phyloP scores from a whole-genome alignment of 1,139 yeast genomes.

The Yamadazyma dushanensis region DNA sequence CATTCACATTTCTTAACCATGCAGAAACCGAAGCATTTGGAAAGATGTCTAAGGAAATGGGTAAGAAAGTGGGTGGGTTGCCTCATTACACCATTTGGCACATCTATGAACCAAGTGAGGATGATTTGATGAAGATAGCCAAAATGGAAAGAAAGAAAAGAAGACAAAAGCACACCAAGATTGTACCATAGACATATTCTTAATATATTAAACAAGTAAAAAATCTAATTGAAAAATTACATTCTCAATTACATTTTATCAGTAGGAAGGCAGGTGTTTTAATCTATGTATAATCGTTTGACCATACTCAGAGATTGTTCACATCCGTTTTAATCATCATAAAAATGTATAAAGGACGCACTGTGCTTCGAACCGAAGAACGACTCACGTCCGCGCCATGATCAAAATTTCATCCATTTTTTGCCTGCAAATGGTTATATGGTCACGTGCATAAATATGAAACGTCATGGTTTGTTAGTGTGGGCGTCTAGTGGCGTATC shows the following conservation, averaged over 20 bases:
- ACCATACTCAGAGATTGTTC: constrained; percentile 54
- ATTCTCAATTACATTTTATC: constrained; percentile 20
- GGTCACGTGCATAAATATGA: too few relatives aligned
- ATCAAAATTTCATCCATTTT: constrained; percentile 13
- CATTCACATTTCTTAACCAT: constrained; percentile 83
- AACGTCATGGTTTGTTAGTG: too few relatives aligned
- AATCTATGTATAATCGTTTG: constrained; percentile 46
- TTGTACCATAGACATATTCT: constrained; percentile 13
- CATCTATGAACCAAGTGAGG: constrained; percentile 87
- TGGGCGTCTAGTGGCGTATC: too few relatives aligned
- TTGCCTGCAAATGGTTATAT: too few relatives aligned
- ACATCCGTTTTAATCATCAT: constrained; percentile 54
- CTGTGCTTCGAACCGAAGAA: constrained; percentile 10
- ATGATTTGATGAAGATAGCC: constrained; percentile 76
- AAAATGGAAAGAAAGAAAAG: constrained; percentile 70
- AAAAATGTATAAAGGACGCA: constrained; percentile 3
- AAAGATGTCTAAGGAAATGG: constrained; percentile 79
- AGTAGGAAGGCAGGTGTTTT: constrained; percentile 56
- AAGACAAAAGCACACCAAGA: constrained; percentile 28
- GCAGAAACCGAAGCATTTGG: constrained; percentile 95
- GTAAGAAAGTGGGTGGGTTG: constrained; percentile 77
- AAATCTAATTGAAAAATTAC: constrained; percentile 4
- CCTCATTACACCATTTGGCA: constrained; percentile 93
- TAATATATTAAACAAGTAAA: constrained; percentile 3
- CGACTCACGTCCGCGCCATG: constrained; percentile 9